These are phyloP conservation scores for Balakata baccata DNA, from an alignment of 345 rosid species.

Conservation along the genomic window DNA sequence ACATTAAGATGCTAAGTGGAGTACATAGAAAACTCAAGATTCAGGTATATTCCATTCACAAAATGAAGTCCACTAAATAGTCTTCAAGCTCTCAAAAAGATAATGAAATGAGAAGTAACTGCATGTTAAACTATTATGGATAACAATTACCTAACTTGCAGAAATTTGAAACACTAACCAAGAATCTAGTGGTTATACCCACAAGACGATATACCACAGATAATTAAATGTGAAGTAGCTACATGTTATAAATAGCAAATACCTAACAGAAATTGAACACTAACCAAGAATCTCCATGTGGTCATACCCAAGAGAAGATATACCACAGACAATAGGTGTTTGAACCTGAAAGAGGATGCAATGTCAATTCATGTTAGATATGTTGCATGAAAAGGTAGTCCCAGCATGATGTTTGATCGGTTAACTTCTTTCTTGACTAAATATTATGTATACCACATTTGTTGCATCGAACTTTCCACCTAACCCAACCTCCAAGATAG, in stretches of 20 bases:
- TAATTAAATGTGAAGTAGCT: neutral
- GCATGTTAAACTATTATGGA: conserved; percentile 11
- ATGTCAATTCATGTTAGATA: conserved; percentile 12
- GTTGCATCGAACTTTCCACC: conserved; percentile 93
- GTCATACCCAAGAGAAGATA: conserved; percentile 92
- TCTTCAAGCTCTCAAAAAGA: neutral
- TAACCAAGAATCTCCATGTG: conserved; percentile 99
- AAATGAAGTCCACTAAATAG: neutral
- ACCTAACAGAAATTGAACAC: conserved; percentile 34
- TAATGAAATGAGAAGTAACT: neutral
- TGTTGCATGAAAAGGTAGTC: neutral
- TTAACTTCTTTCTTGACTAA: conserved; percentile 10
- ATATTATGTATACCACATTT: conserved; percentile 61
- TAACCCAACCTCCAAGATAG: conserved; percentile 87
- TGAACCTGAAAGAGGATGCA: conserved; percentile 49
- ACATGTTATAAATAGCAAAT: neutral
- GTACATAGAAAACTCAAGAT: neutral
- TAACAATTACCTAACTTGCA: neutral
- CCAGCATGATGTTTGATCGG: neutral
- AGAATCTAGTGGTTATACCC: conserved; percentile 99
- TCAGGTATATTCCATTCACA: neutral
- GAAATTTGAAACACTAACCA: conserved; percentile 59
- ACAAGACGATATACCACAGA: conserved; percentile 58
- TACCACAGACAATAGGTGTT: conserved; percentile 78
- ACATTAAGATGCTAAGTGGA: neutral